Evolutionary conservation across 2,329 filamentous ascomycete species (phyloP).

Genomic region (Albophoma yamanashiensis): DNA sequence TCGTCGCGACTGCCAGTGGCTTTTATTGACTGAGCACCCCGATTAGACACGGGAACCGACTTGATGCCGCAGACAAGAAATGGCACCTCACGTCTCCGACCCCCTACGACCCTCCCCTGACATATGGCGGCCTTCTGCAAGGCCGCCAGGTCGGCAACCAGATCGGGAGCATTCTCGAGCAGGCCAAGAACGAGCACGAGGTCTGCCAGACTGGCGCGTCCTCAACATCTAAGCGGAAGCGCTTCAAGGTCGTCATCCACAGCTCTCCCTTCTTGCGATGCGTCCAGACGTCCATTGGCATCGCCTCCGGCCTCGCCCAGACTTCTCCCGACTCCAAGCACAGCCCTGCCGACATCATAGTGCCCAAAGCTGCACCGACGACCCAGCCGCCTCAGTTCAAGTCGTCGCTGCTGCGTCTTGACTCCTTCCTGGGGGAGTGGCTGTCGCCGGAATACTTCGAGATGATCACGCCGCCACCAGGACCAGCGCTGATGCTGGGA

Average conservation of each 20-base stretch:
- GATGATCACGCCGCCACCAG: conserved; percentile 78
- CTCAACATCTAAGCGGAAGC: conserved; percentile 32
- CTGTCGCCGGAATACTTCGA: conserved; percentile 89
- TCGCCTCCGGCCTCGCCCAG: conserved; percentile 74
- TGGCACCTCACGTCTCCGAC: conserved; percentile 92
- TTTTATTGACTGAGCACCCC: background rate
- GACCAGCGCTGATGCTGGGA: conserved; percentile 77
- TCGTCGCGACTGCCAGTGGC: background rate
- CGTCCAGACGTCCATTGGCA: conserved; percentile 81
- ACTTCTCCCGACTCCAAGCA: conserved; percentile 20
- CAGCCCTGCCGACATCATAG: conserved; percentile 22
- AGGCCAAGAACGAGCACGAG: conserved; percentile 35
- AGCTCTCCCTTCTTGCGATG: conserved; percentile 91
- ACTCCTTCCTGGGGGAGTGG: conserved; percentile 95
- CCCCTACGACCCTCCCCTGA: conserved; percentile 90
- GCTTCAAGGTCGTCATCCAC: conserved; percentile 76
- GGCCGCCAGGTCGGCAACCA: conserved; percentile 70
- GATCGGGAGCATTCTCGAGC: conserved; percentile 63
- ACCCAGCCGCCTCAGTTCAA: conserved; percentile 24
- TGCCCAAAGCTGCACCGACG: conserved; percentile 18
- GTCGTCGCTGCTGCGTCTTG: conserved; percentile 63
- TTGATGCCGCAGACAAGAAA: conserved; percentile 88
- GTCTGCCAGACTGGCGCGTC: conserved; percentile 12
- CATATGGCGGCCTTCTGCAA: conserved; percentile 89
- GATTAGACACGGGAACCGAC: conserved; percentile 73